A percentile compares a stretch with the other conserved stretches of the same genome.
Evolutionary conservation across 768 basidiomycete species (phyloP).

Genomic region (Kwoniella bestiolae): DNA sequence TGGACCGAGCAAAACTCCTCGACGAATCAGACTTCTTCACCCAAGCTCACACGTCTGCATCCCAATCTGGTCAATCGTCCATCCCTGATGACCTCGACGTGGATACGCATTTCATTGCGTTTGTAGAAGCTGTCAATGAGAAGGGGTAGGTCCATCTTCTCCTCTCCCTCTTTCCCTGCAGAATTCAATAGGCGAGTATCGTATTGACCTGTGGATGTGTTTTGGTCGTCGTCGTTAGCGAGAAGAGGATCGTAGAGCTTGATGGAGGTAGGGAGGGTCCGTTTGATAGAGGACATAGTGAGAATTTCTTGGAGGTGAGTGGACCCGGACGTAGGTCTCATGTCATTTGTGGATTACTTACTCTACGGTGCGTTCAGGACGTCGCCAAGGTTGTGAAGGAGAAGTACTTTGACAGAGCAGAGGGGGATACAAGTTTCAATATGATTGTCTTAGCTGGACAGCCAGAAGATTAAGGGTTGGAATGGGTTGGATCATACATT

Average conservation of each 20-base stretch:
- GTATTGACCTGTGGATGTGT: background rate
- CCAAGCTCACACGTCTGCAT: conserved; percentile 73
- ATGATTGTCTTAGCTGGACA: conserved; percentile 66
- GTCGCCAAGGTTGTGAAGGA: conserved; percentile 68
- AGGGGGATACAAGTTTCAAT: conserved; percentile 67
- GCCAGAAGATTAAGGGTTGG: conserved; percentile 20
- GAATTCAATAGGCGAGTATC: too few species aligned
- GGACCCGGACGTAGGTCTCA: too few species aligned
- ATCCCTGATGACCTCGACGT: conserved; percentile 70
- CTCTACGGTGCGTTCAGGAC: conserved; percentile 61
- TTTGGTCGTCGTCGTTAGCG: conserved; percentile 12
- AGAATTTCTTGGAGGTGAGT: conserved; percentile 49
- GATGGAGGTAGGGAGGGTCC: conserved; percentile 80
- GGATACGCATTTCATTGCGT: conserved; percentile 84
- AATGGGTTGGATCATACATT: too few species aligned
- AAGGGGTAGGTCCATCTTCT: conserved; percentile 43
- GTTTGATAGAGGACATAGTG: conserved; percentile 64
- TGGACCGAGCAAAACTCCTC: conserved; percentile 74
- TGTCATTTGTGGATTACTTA: background rate
- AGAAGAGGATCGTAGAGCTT: conserved; percentile 72
- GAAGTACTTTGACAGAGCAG: conserved; percentile 64
- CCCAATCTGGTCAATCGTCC: conserved; percentile 69
- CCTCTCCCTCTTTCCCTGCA: background rate
- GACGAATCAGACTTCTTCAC: conserved; percentile 77
- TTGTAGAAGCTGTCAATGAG: conserved; percentile 68